phyloP scores from a whole-genome alignment of 495 filamentous ascomycete genomes.

The Aspergillus saccharolyticus region DNA sequence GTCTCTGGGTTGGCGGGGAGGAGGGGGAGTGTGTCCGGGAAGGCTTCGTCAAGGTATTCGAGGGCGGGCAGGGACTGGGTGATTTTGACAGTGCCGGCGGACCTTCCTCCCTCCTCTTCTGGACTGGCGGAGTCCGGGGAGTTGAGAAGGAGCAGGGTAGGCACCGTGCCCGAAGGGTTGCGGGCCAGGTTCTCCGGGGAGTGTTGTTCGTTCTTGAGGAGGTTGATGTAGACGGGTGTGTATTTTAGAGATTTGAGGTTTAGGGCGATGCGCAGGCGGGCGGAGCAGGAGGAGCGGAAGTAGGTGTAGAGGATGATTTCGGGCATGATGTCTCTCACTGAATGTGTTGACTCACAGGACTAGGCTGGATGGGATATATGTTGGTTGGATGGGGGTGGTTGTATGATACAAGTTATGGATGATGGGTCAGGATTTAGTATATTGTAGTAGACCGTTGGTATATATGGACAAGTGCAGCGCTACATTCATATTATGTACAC shows the following conservation, averaged over 20 bases:
- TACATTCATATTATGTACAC: neutral
- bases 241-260: conserved; percentile 42
- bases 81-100: conserved; percentile 27
- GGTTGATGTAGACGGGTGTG: conserved; percentile 39
- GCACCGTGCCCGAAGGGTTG: conserved; percentile 48
- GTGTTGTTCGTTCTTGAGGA: conserved; percentile 41
- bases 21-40: conserved; percentile 26
- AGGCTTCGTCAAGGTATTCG: conserved; percentile 50
- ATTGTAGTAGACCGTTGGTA: too few relatives aligned
- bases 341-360: too few relatives aligned
- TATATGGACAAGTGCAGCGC: too few relatives aligned
- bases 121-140: too few relatives aligned
- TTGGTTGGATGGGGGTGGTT: neutral
- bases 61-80: conserved; percentile 49
- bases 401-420: neutral
- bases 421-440: too few relatives aligned
- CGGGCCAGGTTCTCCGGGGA: conserved; percentile 26
- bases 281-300: conserved; percentile 53
- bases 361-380: neutral
- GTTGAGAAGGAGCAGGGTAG: conserved; percentile 39
- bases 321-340: conserved; percentile 1
- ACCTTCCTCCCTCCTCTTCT: too few relatives aligned
- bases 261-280: conserved; percentile 48
- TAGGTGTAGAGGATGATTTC: conserved; percentile 45
- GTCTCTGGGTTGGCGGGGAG: conserved; percentile 33